phyloP scores from a whole-genome alignment of 257 asterid species.

The Nicotiana sylvestris region DNA sequence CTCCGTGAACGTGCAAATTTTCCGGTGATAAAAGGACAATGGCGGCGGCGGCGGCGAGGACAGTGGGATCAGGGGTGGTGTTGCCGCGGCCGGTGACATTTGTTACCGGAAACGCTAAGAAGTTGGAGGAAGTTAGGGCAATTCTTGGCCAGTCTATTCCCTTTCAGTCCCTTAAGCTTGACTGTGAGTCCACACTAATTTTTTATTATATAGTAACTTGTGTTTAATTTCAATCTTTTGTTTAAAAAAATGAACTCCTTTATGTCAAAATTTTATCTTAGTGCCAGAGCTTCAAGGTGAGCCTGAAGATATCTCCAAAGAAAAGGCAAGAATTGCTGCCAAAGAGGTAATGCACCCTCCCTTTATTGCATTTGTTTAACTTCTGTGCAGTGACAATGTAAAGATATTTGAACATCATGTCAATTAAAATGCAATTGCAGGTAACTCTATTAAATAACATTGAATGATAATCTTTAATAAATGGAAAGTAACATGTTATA shows the following conservation, averaged over 20 bases:
- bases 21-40: slow-evolving; percentile 18
- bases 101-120: slow-evolving; percentile 91
- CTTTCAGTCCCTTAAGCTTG: slow-evolving; percentile 76
- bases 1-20: neutral
- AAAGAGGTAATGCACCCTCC: slow-evolving; percentile 51
- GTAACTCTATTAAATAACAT: no score
- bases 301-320: slow-evolving; percentile 91
- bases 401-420: no score
- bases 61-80: slow-evolving; percentile 33
- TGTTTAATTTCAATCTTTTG: neutral
- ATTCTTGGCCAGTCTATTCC: slow-evolving; percentile 84
- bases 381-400: no score
- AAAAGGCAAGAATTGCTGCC: slow-evolving; percentile 85
- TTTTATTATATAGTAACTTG: neutral
- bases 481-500: no score
- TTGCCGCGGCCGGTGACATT: slow-evolving; percentile 79
- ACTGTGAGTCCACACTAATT: slow-evolving; percentile 32
- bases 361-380: neutral
- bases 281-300: slow-evolving; percentile 97
- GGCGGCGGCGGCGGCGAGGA: slow-evolving; percentile 31
- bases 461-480: no score
- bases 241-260: neutral
- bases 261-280: slow-evolving; percentile 9
- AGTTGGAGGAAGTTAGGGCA: slow-evolving; percentile 81
- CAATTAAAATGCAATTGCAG: no score